Evolutionary conservation across 345 rosid species (phyloP), one percentile per base, ranked within the genome.

Genomic region (Pistacia atlantica): DNA sequence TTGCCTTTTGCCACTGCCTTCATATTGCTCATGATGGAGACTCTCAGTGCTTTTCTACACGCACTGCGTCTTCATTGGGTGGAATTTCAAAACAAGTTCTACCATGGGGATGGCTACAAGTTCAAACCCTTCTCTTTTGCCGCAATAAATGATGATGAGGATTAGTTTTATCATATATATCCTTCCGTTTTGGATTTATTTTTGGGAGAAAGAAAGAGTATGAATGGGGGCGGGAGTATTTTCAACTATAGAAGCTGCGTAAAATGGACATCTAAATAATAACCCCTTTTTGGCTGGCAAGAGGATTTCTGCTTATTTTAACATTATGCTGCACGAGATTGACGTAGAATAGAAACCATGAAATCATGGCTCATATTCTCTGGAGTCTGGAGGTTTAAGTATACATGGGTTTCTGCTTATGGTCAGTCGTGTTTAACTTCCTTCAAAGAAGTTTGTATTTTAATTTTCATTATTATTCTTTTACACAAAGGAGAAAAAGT

Each of bases 41-140:
- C 97, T 8, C 93, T 95, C 59, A 93, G 99, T 63, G 98, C 99
- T 38, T 95, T 95, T 84, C 89, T 95, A 14, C 99, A 95, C 28
- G 97, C 99, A 16, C 75, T 95, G 86, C 98, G 98, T 86, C 99
- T 95, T 75, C 99, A 95, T 70, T 93, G 99, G 99, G 97, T 93
- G 52, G 99, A 95, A 71, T 95, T 90, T 78, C 96, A 92, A 85
- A 87, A 82, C 35, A 95, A 95, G 83, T 93, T 95, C 89, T 95
- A 90, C 91, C 69, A 87, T 33, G 99, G 99, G 11, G 98, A 95
- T 70, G 98, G 99, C 82, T 90, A 93, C 87, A 95, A 95, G 82
- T 93, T 95, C 89, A 90, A 58, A 82, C 98, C 98, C 52, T 91
- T 95, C 83, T 87, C 95, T 13, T 95, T 95, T 78, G 86, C 98